Conservation (phyloP, 495 filamentous ascomycete genomes). For the Aspergillus affinis region DNA sequence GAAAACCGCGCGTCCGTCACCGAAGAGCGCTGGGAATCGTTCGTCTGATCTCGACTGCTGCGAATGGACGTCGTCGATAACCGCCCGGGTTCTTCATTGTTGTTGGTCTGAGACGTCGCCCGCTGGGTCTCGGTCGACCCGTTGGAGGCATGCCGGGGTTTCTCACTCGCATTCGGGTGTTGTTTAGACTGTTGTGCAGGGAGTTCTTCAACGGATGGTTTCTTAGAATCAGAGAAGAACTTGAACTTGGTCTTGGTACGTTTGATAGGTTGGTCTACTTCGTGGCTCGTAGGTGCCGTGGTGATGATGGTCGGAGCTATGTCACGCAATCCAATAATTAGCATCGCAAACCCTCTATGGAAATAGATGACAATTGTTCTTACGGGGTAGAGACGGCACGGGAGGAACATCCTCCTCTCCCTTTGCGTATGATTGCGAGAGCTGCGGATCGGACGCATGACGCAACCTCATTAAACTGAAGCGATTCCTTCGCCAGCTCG, state of each 20-base stretch:
- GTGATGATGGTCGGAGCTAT: conserved; percentile 88
- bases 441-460: conserved; percentile 90
- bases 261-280: conserved; percentile 49
- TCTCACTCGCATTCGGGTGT: conserved; percentile 17
- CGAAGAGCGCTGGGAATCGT: conserved; percentile 66
- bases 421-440: conserved; percentile 78
- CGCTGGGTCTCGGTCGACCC: conserved; percentile 37
- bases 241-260: conserved; percentile 42
- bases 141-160: conserved; percentile 24
- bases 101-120: conserved; percentile 50
- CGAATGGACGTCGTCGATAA: conserved; percentile 50
- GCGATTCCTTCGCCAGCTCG: conserved; percentile 50
- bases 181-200: conserved; percentile 17
- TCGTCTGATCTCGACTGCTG: conserved; percentile 59
- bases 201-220: conserved; percentile 36
- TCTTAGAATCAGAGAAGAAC: conserved; percentile 32
- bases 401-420: conserved; percentile 64
- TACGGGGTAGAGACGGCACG: conserved; percentile 72
- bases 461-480: conserved; percentile 91
- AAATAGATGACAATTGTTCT: conserved; percentile 29
- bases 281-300: conserved; percentile 80
- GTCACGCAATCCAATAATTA: conserved; percentile 8
- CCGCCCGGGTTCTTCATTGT: conserved; percentile 69
- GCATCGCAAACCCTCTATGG: not conserved
- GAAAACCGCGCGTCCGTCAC: conserved; percentile 73